Conservation (phyloP, 495 filamentous ascomycete genomes). For the Cercophora samala region DNA sequence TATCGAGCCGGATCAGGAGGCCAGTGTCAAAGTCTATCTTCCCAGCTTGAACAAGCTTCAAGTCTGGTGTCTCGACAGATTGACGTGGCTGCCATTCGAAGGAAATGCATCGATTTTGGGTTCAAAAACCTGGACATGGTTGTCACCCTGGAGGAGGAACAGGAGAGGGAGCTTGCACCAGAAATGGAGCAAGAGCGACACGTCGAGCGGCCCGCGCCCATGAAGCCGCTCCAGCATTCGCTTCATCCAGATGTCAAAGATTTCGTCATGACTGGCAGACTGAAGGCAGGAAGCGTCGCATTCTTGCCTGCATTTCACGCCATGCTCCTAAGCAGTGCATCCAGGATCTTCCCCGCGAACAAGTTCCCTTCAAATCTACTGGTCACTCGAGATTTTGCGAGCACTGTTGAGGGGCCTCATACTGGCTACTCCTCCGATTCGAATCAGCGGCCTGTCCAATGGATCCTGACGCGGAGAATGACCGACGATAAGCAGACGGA, state of each 20-base stretch:
- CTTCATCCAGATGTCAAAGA: constrained; percentile 48
- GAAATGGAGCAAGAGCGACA: constrained; percentile 61
- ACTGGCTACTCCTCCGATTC: constrained; percentile 37
- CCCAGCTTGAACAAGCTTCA: background rate
- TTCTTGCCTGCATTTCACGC: constrained; percentile 50
- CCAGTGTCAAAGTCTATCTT: background rate
- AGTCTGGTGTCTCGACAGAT: constrained; percentile 24
- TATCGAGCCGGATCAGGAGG: constrained; percentile 13
- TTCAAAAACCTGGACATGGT: background rate
- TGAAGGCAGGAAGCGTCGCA: constrained; percentile 26
- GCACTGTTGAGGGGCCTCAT: constrained; percentile 41
- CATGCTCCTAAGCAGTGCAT: constrained; percentile 35
- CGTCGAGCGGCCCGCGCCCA: constrained; percentile 45
- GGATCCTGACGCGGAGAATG: constrained; percentile 40
- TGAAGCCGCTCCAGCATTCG: constrained; percentile 38
- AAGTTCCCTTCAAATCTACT: constrained; percentile 45
- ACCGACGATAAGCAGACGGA: background rate
- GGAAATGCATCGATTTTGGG: constrained; percentile 43
- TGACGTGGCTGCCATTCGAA: constrained; percentile 51
- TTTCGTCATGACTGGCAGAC: constrained; percentile 7
- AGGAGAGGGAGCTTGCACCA: constrained; percentile 64
- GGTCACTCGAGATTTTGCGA: constrained; percentile 55
- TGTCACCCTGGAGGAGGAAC: constrained; percentile 57
- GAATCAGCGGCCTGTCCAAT: constrained; percentile 58
- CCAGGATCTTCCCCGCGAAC: constrained; percentile 25